Conservation (phyloP, 805 yeast genomes). For the Candida dajiaensis region DNA sequence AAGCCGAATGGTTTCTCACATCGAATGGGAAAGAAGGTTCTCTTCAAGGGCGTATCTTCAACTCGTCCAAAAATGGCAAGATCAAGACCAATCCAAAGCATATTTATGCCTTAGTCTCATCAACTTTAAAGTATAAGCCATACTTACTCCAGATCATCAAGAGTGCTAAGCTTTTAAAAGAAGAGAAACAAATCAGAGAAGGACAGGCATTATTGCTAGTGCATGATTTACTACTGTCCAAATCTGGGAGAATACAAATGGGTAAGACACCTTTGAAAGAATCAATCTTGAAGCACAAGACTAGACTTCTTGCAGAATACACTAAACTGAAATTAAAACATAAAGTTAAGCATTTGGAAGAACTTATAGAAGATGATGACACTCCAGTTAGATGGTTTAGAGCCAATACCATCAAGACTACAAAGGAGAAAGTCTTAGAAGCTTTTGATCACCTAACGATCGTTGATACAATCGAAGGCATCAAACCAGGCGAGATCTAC, state of each 20-base stretch:
- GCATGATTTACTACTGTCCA: slow-evolving; percentile 75
- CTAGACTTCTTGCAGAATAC: slow-evolving; percentile 77
- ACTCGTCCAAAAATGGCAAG: slow-evolving; percentile 38
- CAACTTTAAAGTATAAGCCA: slow-evolving; percentile 68
- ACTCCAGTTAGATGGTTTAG: slow-evolving; percentile 82
- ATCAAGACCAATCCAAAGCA: slow-evolving; percentile 74
- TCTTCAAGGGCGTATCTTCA: slow-evolving; percentile 46
- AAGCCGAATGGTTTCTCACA: slow-evolving; percentile 26
- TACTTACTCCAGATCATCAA: slow-evolving; percentile 57
- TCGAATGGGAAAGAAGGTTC: slow-evolving; percentile 44
- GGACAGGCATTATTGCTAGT: slow-evolving; percentile 58
- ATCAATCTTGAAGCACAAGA: slow-evolving; percentile 68
- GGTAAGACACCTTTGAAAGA: slow-evolving; percentile 86
- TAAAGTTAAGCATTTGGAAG: slow-evolving; percentile 52
- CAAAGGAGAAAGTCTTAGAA: slow-evolving; percentile 25
- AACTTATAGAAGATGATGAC: slow-evolving; percentile 48
- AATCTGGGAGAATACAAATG: slow-evolving; percentile 77
- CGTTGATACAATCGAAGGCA: slow-evolving; percentile 40
- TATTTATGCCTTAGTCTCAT: slow-evolving; percentile 74
- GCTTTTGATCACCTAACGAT: slow-evolving; percentile 33
- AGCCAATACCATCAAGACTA: slow-evolving; percentile 56
- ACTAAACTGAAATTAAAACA: slow-evolving; percentile 70
- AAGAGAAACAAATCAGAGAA: slow-evolving; percentile 46
- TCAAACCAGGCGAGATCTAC: slow-evolving; percentile 54
- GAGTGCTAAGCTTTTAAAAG: slow-evolving; percentile 58